Percentiles rank a stretch among this genome's conserved stretches.
Evolutionary conservation across 495 filamentous ascomycete species (phyloP).

Genomic region (Neurospora sp.): DNA sequence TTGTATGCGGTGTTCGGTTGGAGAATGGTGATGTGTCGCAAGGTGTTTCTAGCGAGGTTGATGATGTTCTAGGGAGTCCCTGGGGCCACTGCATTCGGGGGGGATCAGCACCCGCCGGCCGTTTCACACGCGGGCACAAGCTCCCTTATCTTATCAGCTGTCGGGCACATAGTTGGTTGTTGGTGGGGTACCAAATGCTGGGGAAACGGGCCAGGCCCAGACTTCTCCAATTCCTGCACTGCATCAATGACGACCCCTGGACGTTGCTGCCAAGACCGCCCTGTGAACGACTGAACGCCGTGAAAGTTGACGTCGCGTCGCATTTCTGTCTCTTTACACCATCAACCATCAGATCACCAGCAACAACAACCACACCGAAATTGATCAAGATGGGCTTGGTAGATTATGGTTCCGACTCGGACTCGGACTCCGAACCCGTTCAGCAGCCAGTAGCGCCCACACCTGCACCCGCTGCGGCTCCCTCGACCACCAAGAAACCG

Average conservation of each 20-base stretch:
- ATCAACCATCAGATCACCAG: background rate
- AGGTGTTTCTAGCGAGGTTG: background rate
- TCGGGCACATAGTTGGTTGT: background rate
- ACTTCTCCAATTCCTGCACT: background rate
- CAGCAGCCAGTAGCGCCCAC: conserved; percentile 19
- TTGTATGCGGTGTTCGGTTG: background rate
- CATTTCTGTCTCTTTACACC: background rate
- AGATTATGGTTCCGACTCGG: conserved; percentile 71
- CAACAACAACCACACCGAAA: background rate
- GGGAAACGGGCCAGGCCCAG: background rate
- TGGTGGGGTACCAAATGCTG: background rate
- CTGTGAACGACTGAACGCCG: background rate
- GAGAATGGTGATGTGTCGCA: background rate
- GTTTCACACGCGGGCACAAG: background rate
- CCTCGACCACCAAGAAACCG: conserved; percentile 34
- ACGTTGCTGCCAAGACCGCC: background rate
- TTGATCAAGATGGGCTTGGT: conserved; percentile 56
- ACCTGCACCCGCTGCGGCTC: conserved; percentile 15
- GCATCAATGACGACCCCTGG: background rate
- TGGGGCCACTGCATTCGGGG: background rate
- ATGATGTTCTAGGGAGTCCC: background rate
- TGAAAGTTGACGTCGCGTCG: background rate
- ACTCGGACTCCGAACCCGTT: conserved; percentile 58
- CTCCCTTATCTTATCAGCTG: background rate
- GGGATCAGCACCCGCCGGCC: background rate